Percentiles rank a stretch among this genome's conserved stretches.
Conservation (phyloP, 2,329 filamentous ascomycete species). For the Trichoderma sp. region DNA sequence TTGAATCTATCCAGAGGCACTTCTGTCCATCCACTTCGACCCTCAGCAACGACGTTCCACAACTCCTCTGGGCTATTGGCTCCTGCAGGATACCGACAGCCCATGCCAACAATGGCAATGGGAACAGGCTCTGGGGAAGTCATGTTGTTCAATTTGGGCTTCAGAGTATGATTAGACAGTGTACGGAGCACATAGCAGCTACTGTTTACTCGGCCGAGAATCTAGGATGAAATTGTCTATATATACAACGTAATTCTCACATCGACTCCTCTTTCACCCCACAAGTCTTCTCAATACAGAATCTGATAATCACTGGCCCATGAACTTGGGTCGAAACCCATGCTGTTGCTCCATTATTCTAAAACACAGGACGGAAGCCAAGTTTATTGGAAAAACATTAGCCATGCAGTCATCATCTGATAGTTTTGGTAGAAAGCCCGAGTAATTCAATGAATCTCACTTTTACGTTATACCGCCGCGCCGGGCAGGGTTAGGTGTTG, state of each 20-base stretch:
- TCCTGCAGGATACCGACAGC: constrained; percentile 44
- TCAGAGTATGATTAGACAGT: neutral
- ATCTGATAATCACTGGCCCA: neutral
- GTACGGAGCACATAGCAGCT: neutral
- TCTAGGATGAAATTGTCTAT: neutral
- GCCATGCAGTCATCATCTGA: neutral
- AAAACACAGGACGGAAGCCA: neutral
- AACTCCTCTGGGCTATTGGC: constrained; percentile 37
- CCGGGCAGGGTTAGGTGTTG: neutral
- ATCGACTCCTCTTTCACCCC: neutral
- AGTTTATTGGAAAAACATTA: neutral
- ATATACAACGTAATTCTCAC: neutral
- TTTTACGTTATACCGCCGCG: neutral
- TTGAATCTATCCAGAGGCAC: constrained; percentile 43
- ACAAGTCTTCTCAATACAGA: neutral
- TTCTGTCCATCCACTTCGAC: constrained; percentile 39
- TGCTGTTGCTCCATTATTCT: neutral
- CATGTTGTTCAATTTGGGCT: neutral
- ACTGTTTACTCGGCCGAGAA: neutral
- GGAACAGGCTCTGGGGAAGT: neutral
- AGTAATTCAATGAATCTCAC: neutral
- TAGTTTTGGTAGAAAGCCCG: neutral
- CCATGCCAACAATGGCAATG: constrained; percentile 41
- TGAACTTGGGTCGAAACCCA: neutral
- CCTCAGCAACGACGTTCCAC: constrained; percentile 42